phyloP scores from a whole-genome alignment of 805 yeast genomes.

The Candida takata region DNA sequence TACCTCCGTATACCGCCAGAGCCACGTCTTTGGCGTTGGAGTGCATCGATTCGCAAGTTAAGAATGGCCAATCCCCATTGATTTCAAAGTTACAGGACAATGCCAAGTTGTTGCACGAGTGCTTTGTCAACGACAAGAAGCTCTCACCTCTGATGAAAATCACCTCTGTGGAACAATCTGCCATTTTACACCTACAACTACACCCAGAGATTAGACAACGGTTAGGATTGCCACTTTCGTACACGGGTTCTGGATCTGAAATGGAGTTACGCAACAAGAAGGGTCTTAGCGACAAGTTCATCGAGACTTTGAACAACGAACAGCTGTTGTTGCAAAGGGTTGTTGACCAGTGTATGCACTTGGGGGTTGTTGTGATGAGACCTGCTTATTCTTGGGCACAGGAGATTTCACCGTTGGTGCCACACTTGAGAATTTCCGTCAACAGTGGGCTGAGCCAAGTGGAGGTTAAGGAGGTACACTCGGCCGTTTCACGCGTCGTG shows the following conservation, averaged over 20 bases:
- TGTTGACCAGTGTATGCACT: conserved; percentile 46
- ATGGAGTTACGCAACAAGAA: conserved; percentile 25
- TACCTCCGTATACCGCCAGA: conserved; percentile 85
- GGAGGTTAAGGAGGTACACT: conserved; percentile 40
- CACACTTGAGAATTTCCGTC: conserved; percentile 47
- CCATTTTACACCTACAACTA: conserved; percentile 63
- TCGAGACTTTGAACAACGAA: conserved; percentile 38
- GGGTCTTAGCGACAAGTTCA: conserved; percentile 26
- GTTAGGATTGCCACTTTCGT: conserved; percentile 37
- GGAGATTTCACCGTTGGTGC: conserved; percentile 64
- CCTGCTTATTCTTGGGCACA: conserved; percentile 58
- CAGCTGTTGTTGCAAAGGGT: conserved; percentile 58
- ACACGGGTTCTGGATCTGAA: conserved; percentile 25
- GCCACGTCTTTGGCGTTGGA: conserved; percentile 50
- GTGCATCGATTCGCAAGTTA: conserved; percentile 35
- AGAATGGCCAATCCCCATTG: conserved; percentile 34
- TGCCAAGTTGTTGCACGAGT: conserved; percentile 30
- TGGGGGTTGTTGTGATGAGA: conserved; percentile 58
- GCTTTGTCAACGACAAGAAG: conserved; percentile 33
- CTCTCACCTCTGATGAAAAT: conserved; percentile 39
- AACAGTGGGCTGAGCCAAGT: conserved; percentile 38
- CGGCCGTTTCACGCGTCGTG: conserved; percentile 25
- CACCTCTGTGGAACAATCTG: conserved; percentile 52
- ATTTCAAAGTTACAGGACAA: conserved; percentile 34
- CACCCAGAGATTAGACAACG: conserved; percentile 36